Conservation (phyloP, 1,284 basidiomycete genomes). For the Malassezia arunalokei region DNA sequence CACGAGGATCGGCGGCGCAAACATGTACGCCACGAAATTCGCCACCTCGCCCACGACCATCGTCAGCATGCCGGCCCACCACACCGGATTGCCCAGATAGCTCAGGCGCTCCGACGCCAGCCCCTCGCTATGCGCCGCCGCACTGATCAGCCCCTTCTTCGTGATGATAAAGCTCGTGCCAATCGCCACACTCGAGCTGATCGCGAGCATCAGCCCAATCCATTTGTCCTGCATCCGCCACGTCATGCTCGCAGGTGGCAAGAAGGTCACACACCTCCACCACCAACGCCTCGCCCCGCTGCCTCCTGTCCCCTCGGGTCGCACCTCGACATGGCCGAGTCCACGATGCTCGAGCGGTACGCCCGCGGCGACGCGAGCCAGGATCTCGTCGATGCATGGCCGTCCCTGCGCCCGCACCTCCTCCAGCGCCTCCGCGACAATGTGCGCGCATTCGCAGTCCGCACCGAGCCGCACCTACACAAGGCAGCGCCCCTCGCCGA, state of each 20-base stretch:
- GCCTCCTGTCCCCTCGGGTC: too few relatives aligned
- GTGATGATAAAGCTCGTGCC: constrained; percentile 46
- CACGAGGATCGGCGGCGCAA: constrained; percentile 91
- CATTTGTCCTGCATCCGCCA: constrained; percentile 40
- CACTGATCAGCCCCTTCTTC: constrained; percentile 44
- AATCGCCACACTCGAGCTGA: constrained; percentile 41
- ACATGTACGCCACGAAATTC: constrained; percentile 97
- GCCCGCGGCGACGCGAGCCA: background rate
- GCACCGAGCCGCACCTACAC: constrained; percentile 1
- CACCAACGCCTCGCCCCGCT: too few relatives aligned
- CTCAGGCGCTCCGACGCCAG: constrained; percentile 43
- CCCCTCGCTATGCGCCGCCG: constrained; percentile 35
- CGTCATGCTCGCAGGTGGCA: background rate
- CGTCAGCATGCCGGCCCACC: constrained; percentile 94
- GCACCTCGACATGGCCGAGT: too few relatives aligned
- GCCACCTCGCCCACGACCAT: constrained; percentile 56
- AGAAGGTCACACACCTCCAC: background rate
- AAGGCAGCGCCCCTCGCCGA: constrained; percentile 8
- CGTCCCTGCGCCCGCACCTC: background rate
- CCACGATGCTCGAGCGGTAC: background rate
- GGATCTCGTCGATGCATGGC: constrained; percentile 1
- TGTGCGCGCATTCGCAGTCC: background rate
- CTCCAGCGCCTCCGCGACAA: constrained; percentile 2
- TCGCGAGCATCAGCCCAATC: constrained; percentile 42
- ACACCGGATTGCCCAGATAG: constrained; percentile 84